Evolutionary conservation across 441 rosid genomes (phyloP).

Genomic region (Croton setiger): DNA sequence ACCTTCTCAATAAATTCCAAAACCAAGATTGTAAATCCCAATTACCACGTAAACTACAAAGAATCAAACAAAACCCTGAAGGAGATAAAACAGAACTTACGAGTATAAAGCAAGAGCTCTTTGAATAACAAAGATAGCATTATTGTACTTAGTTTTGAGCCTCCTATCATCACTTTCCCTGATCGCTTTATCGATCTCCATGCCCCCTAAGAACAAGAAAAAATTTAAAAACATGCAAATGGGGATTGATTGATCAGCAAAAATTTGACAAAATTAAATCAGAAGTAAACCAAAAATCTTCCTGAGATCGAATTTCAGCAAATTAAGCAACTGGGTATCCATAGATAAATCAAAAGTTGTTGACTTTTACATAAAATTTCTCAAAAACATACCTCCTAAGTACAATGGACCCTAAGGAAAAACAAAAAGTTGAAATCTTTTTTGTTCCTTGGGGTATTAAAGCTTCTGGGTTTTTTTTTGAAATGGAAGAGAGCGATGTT

Average conservation of each 20-base stretch:
- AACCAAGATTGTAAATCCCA: conserved; percentile 22
- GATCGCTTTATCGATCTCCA: conserved; percentile 95
- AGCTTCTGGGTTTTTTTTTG: conserved; percentile 2
- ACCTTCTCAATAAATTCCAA: conserved; percentile 15
- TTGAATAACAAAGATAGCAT: conserved; percentile 84
- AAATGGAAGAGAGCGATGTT: conserved; percentile 5
- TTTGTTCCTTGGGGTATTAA: background rate
- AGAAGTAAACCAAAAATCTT: background rate
- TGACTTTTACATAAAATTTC: background rate
- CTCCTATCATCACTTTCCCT: conserved; percentile 78
- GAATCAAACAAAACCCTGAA: conserved; percentile 13
- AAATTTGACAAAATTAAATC: background rate
- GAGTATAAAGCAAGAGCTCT: conserved; percentile 93
- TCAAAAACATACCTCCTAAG: conserved; percentile 21
- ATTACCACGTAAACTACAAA: conserved; percentile 8
- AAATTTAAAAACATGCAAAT: conserved; percentile 24
- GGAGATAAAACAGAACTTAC: conserved; percentile 44
- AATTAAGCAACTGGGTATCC: conserved; percentile 25
- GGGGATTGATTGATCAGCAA: conserved; percentile 10
- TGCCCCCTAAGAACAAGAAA: conserved; percentile 26
- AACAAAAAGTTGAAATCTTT: background rate
- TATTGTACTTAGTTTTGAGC: conserved; percentile 87
- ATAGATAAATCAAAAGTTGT: conserved; percentile 5
- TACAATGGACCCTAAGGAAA: conserved; percentile 12
- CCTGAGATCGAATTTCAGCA: conserved; percentile 14